Conservation (phyloP, 441 rosid genomes). For the Erysimum cheiri region DNA sequence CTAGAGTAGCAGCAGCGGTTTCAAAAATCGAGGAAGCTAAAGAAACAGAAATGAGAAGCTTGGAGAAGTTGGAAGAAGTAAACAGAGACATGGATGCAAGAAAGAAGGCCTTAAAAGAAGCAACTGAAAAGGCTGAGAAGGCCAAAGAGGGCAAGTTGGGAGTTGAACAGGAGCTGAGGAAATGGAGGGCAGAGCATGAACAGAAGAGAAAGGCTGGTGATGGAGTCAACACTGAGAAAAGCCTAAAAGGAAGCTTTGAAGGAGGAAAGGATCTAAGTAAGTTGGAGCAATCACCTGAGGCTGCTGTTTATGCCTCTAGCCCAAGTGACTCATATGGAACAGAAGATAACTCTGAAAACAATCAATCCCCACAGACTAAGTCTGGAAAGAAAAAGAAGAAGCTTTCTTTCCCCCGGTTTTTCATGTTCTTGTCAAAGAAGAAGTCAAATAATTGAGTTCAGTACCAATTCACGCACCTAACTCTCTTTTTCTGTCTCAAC, state of each 20-base stretch:
- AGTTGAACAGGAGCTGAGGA: constrained; percentile 86
- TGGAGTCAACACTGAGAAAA: constrained; percentile 46
- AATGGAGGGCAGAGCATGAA: constrained; percentile 89
- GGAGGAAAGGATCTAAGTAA: constrained; percentile 50
- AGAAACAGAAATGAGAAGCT: constrained; percentile 63
- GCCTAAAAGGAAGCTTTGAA: constrained; percentile 52
- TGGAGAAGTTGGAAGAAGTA: constrained; percentile 71
- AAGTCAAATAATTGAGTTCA: constrained; percentile 53
- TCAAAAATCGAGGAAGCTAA: constrained; percentile 81
- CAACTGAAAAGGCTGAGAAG: constrained; percentile 80
- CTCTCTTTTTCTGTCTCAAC: constrained; percentile 35
- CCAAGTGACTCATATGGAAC: constrained; percentile 47
- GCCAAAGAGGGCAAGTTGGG: constrained; percentile 89
- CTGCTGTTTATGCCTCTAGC: constrained; percentile 36
- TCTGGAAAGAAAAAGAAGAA: constrained; percentile 76
- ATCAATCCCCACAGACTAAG: constrained; percentile 52
- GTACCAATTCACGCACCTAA: constrained; percentile 4
- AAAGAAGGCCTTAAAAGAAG: constrained; percentile 66
- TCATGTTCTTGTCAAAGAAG: constrained; percentile 71
- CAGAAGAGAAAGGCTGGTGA: constrained; percentile 66
- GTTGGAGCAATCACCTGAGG: constrained; percentile 38
- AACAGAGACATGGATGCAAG: constrained; percentile 67
- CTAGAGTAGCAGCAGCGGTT: constrained; percentile 73
- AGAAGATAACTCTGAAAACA: constrained; percentile 48
- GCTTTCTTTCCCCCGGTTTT: constrained; percentile 67